phyloP scores from a whole-genome alignment of 2,329 filamentous ascomycete species.

The Penicillium sp. region DNA sequence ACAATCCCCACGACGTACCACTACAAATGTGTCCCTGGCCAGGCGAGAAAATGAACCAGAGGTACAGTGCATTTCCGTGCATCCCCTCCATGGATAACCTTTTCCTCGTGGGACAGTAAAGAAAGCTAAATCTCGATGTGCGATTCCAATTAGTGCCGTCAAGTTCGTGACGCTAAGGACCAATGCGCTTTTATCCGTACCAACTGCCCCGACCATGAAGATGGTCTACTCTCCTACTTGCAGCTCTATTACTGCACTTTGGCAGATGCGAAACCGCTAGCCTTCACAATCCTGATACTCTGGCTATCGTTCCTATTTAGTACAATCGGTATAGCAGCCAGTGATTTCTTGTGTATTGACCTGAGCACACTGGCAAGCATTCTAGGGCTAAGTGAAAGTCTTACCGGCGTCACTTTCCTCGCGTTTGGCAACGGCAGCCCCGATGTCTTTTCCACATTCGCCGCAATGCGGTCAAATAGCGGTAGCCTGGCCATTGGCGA shows the following conservation, averaged over 20 bases:
- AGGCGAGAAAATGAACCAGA: conserved; percentile 27
- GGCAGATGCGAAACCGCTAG: conserved; percentile 66
- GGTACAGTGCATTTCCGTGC: conserved; percentile 21
- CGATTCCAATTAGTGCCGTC: conserved; percentile 61
- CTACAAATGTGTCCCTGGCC: conserved; percentile 12
- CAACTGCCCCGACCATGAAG: conserved; percentile 86
- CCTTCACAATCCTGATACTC: conserved; percentile 73
- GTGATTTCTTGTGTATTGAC: conserved; percentile 98
- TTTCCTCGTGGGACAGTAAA: conserved; percentile 2
- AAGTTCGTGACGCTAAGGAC: conserved; percentile 74
- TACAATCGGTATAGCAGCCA: conserved; percentile 95
- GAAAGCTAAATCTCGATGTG: conserved; percentile 18
- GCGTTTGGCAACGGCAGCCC: conserved; percentile 98
- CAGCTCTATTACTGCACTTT: conserved; percentile 86
- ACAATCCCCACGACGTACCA: conserved; percentile 1
- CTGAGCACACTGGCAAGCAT: conserved; percentile 88
- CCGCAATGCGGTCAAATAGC: conserved; percentile 94
- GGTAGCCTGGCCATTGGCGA: conserved; percentile 96
- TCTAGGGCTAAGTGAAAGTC: conserved; percentile 89
- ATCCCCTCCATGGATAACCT: background rate
- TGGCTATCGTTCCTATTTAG: conserved; percentile 93
- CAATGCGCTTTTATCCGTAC: conserved; percentile 82
- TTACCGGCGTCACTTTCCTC: conserved; percentile 93
- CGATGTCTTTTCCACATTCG: conserved; percentile 98
- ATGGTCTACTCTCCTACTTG: conserved; percentile 85